Percentiles rank a stretch among this genome's conserved stretches.
Evolutionary conservation across 129 eudicot species (phyloP).

Genomic region (Lactuca sativa): DNA sequence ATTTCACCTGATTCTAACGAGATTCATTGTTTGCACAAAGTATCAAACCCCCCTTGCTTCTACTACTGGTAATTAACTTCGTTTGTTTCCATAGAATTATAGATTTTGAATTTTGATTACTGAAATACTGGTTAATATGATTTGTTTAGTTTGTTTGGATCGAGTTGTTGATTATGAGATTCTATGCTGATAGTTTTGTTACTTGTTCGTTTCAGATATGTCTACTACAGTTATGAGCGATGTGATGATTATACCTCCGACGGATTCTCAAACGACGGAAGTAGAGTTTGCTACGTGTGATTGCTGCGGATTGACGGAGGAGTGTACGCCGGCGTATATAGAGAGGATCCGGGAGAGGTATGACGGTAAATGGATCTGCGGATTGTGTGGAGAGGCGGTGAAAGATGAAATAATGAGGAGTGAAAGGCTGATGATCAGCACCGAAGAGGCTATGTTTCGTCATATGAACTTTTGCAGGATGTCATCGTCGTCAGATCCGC

Average conservation of each 20-base stretch:
- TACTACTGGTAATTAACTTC: slow-evolving; percentile 5
- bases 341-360: slow-evolving; percentile 40
- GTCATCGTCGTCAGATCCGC: slow-evolving; percentile 41
- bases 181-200: background rate
- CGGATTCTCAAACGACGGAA: slow-evolving; percentile 18
- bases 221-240: slow-evolving; percentile 16
- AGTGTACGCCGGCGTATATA: slow-evolving; percentile 66
- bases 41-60: background rate
- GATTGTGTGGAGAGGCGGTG: slow-evolving; percentile 77
- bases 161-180: background rate
- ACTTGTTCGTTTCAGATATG: slow-evolving; percentile 21
- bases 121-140: background rate
- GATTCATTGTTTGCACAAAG: background rate
- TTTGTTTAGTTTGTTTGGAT: background rate
- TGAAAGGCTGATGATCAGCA: slow-evolving; percentile 41
- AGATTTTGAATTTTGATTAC: background rate
- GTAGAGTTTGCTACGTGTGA: slow-evolving; percentile 40
- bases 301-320: slow-evolving; percentile 82
- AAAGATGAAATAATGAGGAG: slow-evolving; percentile 55
- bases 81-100: background rate
- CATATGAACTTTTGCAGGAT: slow-evolving; percentile 59
- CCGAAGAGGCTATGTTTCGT: slow-evolving; percentile 58
- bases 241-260: background rate
- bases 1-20: background rate
- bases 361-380: slow-evolving; percentile 73